A percentile compares a stretch with the other conserved stretches of the same genome.
phyloP scores from a whole-genome alignment of 1,284 basidiomycete genomes.

The Irpex rosettiformis region DNA sequence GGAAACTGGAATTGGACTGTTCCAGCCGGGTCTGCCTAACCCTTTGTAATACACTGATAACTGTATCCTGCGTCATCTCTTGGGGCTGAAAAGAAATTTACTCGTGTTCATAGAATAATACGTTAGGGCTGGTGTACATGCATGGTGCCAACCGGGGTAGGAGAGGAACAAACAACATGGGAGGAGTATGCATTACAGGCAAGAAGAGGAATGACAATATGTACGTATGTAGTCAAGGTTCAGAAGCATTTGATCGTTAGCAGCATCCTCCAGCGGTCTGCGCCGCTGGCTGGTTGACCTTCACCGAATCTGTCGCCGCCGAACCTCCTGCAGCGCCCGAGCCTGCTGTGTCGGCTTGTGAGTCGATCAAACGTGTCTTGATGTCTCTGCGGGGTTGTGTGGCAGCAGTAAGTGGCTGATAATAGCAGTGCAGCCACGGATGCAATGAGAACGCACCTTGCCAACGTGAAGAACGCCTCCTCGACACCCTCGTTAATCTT shows the following conservation, averaged over 20 bases:
- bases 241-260: conserved; percentile 34
- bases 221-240: conserved; percentile 3
- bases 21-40: conserved; percentile 9
- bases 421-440: neutral
- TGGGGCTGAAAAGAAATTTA: neutral
- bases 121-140: conserved; percentile 14
- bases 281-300: conserved; percentile 57
- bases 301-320: conserved; percentile 60
- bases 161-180: conserved; percentile 1
- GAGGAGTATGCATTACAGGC: conserved; percentile 9
- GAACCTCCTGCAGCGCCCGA: conserved; percentile 36
- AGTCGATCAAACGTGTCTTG: conserved; percentile 96
- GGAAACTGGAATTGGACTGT: conserved; percentile 67
- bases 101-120: conserved; percentile 23
- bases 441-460: conserved; percentile 59
- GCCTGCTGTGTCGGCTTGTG: conserved; percentile 70
- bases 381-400: conserved; percentile 66
- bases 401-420: neutral
- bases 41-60: neutral
- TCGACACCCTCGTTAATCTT: conserved; percentile 98
- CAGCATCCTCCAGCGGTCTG: conserved; percentile 52
- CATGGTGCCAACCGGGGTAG: neutral
- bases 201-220: conserved; percentile 5
- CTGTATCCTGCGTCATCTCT: neutral
- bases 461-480: conserved; percentile 97